Conservation (phyloP, 2,329 filamentous ascomycete species). For the Penicillium sp. region DNA sequence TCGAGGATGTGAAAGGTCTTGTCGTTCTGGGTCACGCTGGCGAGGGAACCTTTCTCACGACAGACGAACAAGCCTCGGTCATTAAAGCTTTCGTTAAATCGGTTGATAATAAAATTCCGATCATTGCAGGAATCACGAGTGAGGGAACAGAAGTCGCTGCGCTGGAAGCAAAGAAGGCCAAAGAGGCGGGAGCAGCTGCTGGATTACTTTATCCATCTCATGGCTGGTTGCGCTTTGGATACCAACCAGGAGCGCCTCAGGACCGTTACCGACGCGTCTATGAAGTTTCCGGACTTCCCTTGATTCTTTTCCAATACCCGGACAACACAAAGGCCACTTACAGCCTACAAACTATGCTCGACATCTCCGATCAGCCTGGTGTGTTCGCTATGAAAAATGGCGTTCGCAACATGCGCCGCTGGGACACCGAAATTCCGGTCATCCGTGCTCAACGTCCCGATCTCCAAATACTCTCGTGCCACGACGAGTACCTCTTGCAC, state of each 20-base stretch:
- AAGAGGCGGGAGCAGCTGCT: slow-evolving; percentile 55
- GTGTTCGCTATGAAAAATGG: slow-evolving; percentile 63
- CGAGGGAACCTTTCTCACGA: slow-evolving; percentile 59
- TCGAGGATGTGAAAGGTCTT: slow-evolving; percentile 56
- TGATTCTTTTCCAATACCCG: slow-evolving; percentile 60
- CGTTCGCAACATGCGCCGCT: slow-evolving; percentile 61
- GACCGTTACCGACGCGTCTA: slow-evolving; percentile 57
- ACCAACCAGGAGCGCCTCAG: slow-evolving; percentile 57
- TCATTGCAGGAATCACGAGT: slow-evolving; percentile 47
- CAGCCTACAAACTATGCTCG: slow-evolving; percentile 56
- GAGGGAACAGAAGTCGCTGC: slow-evolving; percentile 59
- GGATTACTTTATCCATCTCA: slow-evolving; percentile 59
- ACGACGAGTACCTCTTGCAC: neutral
- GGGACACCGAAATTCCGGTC: slow-evolving; percentile 60
- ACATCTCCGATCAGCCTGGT: slow-evolving; percentile 57
- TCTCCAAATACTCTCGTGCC: slow-evolving; percentile 37
- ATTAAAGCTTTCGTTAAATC: slow-evolving; percentile 60
- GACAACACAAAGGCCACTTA: slow-evolving; percentile 60
- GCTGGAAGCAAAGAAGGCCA: slow-evolving; percentile 56
- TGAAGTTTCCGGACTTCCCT: slow-evolving; percentile 54
- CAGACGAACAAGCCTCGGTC: slow-evolving; percentile 54
- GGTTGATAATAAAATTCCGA: slow-evolving; percentile 47
- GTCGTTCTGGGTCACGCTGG: slow-evolving; percentile 61
- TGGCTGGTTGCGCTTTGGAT: slow-evolving; percentile 61
- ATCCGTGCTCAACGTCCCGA: slow-evolving; percentile 55